phyloP scores from a whole-genome alignment of 2,329 filamentous ascomycete species.

The Alternaria arborescens region DNA sequence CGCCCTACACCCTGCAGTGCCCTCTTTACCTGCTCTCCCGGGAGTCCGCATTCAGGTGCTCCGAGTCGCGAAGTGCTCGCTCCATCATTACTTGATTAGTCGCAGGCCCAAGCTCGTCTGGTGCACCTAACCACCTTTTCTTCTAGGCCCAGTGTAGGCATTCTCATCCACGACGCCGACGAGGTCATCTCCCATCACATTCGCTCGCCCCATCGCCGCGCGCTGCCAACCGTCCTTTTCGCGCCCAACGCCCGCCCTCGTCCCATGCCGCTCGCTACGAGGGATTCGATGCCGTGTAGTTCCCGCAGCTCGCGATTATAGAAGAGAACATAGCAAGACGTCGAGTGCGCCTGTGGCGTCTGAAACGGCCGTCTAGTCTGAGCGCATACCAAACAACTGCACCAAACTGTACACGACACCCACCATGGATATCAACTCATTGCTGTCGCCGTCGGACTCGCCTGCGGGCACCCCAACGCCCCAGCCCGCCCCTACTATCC shows the following conservation, averaged over 20 bases:
- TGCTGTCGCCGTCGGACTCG: slow-evolving; percentile 59
- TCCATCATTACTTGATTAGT: slow-evolving; percentile 35
- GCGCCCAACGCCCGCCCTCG: slow-evolving; percentile 21
- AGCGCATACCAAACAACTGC: slow-evolving; percentile 9
- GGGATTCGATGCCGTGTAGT: slow-evolving; percentile 23
- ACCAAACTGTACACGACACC: not conserved
- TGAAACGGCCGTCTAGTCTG: not conserved
- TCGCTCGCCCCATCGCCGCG: slow-evolving; percentile 21
- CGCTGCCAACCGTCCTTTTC: slow-evolving; percentile 16
- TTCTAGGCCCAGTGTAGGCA: slow-evolving; percentile 22
- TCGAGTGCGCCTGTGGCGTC: slow-evolving; percentile 11
- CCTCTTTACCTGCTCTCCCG: not conserved
- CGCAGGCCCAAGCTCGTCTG: slow-evolving; percentile 33
- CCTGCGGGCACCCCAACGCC: slow-evolving; percentile 49
- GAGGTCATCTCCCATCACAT: slow-evolving; percentile 20
- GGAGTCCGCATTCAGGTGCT: slow-evolving; percentile 13
- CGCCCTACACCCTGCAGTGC: not conserved
- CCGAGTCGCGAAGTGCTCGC: slow-evolving; percentile 23
- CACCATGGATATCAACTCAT: slow-evolving; percentile 60
- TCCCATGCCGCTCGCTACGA: slow-evolving; percentile 35
- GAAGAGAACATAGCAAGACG: slow-evolving; percentile 9
- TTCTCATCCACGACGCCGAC: slow-evolving; percentile 24
- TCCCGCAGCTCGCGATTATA: slow-evolving; percentile 26
- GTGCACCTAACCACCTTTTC: slow-evolving; percentile 35
- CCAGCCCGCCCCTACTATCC: slow-evolving; percentile 34